phyloP scores from a whole-genome alignment of 2,329 filamentous ascomycete genomes.

The Colletotrichum echinochloae region DNA sequence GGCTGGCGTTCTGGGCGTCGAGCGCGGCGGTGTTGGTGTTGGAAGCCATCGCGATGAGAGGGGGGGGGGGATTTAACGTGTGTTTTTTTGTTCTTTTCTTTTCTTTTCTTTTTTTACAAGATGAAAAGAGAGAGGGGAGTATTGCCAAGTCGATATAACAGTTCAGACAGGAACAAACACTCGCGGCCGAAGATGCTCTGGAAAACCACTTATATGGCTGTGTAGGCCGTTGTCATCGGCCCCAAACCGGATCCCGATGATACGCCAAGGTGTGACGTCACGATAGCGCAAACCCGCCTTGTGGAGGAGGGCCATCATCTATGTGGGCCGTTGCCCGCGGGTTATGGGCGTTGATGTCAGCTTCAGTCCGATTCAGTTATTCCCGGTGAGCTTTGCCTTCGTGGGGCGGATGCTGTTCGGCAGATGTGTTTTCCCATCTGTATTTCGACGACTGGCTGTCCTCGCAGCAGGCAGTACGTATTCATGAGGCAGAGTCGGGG shows the following conservation, averaged over 20 bases:
- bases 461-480: too few species aligned
- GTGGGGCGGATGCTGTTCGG: not conserved
- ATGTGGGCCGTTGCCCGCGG: not conserved
- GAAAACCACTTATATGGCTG: not conserved
- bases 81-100: too few species aligned
- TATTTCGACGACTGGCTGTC: not conserved
- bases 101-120: too few species aligned
- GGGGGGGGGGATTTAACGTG: too few species aligned
- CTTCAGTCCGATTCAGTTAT: not conserved
- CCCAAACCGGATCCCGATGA: constrained; percentile 29
- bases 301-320: constrained; percentile 23
- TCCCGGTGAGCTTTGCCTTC: not conserved
- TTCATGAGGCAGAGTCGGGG: not conserved
- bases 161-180: not conserved
- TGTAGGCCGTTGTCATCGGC: not conserved
- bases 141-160: too few species aligned
- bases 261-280: constrained; percentile 39
- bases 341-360: constrained; percentile 30
- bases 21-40: constrained; percentile 30
- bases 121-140: not conserved
- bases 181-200: not conserved
- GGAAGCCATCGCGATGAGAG: too few species aligned
- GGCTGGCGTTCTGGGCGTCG: constrained; percentile 9
- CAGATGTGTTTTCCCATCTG: too few species aligned
- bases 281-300: constrained; percentile 29